Base-by-base conservation (phyloP, 1,284 basidiomycete genomes). In the Ustilago vetiveriae region DNA sequence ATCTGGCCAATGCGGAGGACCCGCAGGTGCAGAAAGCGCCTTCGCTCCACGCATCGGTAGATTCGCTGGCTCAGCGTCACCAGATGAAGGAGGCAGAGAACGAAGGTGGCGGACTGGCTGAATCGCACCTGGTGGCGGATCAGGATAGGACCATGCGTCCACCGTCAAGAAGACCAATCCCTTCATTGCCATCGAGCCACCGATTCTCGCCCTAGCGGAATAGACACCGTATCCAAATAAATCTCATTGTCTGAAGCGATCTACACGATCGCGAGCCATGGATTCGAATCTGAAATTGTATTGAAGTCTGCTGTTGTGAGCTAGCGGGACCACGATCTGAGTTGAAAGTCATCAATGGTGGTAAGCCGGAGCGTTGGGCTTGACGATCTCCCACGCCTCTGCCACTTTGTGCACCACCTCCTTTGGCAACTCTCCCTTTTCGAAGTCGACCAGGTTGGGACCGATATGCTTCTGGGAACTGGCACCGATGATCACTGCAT, bases 381-480 rank as follows among this genome's bases (percentile, higher is more conserved):
- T 63, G 17, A 76, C 72, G 8, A 65, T 50, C 41, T 62, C 32
- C 72, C 75, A 77, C 2, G 76, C 74, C 30, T 62, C 32, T 24
- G 76, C 69, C 8, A 78, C 53, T 9, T 64, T 63, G 3, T 60
- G 33, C 9, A 76, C 60, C 22, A 78, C 56, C 6, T 74, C 66
- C 0, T 56, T 11, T 11, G 59, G 62, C 41, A 74, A 36, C 0
- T 68, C 49, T 0, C 57, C 72, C 40, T 73, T 73, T 27, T 76
- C 74, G 22, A 76, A 58, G 36, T 75, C 76, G 9, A 29, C 17
- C 40, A 76, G 40, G 30, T 78, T 78, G 8, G 54, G 39, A 6
- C 69, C 66, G 42, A 78, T 72, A 35, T 78, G 74, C 0, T 52
- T 65, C 23, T 49, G 62, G 0, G 63, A 68, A 24, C 66, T 71